A percentile compares a stretch with the other conserved stretches of the same genome.
Evolutionary conservation across 345 rosid species (phyloP).

Genomic region (Syzygium aromaticum): DNA sequence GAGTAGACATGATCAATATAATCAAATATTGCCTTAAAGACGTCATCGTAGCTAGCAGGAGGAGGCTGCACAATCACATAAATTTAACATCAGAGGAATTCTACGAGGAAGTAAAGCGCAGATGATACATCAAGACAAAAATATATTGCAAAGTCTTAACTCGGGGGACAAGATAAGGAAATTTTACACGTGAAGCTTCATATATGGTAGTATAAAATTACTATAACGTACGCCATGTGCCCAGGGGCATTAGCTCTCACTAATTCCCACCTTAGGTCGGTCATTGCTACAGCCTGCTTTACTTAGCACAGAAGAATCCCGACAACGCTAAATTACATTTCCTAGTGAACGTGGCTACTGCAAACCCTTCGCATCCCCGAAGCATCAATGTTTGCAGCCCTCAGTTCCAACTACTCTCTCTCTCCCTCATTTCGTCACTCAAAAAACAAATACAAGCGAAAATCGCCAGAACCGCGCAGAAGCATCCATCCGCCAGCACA

Average conservation of each 20-base stretch:
- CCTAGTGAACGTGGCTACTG: background rate
- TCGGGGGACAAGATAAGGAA: background rate
- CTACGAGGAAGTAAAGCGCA: background rate
- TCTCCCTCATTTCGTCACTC: background rate
- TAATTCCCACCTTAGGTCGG: background rate
- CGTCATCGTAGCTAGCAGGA: conserved; percentile 89
- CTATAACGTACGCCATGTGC: background rate
- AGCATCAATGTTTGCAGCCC: background rate
- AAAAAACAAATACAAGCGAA: background rate
- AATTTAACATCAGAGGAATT: background rate
- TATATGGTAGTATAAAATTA: background rate
- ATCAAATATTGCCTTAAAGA: conserved; percentile 73
- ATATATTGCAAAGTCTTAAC: background rate
- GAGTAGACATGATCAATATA: conserved; percentile 88
- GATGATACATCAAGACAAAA: background rate
- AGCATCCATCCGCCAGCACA: background rate
- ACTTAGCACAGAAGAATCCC: background rate
- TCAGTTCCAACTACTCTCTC: background rate
- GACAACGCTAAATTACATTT: background rate
- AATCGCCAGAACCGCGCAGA: background rate
- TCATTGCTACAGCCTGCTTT: background rate
- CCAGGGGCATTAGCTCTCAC: background rate
- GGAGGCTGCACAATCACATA: conserved; percentile 51
- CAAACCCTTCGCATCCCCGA: background rate
- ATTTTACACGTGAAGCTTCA: background rate